Base-by-base conservation (phyloP, 371 early-diverging fungal genomes). In the Mortierella sp. region DNA sequence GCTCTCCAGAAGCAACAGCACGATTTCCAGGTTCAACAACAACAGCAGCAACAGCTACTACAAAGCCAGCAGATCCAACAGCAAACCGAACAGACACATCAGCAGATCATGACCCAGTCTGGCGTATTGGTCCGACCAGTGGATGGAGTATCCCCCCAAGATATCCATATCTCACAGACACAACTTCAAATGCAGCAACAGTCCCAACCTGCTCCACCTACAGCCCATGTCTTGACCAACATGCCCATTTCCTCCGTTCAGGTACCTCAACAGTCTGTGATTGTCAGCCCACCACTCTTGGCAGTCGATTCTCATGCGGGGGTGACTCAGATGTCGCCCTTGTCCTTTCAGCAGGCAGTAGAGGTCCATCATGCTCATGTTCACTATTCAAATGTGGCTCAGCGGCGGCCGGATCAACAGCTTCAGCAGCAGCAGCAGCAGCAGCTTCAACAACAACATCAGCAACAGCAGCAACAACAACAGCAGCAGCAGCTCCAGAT, bases 371-470 rank as follows among this genome's bases (percentile, higher is more conserved):
- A 58, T 52, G 44, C 59, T 14, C 73, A 67, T 43, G 7, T 52
- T 14, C 63, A 68, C 55, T 59, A 67, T 30, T 5, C 59, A 60
- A 37, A 51, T 21, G 37, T 56, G 53, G 55, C 66, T 18, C 70
- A 74, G 44, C 74, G 63, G 15, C 67, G 57, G 19, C 63, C 57
- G 26, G 50, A 68, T 21, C 64, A 71, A 19, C 62, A 70, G 15
- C 52, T 55, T 28, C 65, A 63, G 43, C 70, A 67, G n/a, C 75
- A 75, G 26, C 56, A 51, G 16, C 64, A 62, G 43, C 53, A 57
- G 11, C 72, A 71, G 29, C 71, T 64, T 19, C 71, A 64, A 19
- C 60, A 60, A 16, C 56, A 60, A 23, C 46, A 64, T 1, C 64
- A 62, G 16, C 69, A 68, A 23, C 61, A 55, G 23, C 57, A 62